Percentiles rank a stretch among this genome's conserved stretches.
Conservation (phyloP, 2,329 filamentous ascomycete species). For the Diplodia corticola region DNA sequence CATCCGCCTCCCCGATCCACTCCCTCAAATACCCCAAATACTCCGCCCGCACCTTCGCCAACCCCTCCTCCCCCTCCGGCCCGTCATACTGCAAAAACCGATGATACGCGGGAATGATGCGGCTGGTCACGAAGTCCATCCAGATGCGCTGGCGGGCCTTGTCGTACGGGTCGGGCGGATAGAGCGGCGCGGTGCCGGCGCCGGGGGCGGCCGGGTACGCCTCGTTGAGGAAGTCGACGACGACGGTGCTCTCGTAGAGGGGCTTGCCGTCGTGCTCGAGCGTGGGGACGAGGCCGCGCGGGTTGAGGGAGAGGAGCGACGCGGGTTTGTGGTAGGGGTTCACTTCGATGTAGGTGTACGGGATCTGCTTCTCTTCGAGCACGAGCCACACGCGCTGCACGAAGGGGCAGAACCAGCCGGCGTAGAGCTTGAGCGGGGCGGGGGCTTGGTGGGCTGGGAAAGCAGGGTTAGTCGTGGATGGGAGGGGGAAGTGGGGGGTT, state of each 20-base stretch:
- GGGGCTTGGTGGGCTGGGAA: constrained; percentile 37
- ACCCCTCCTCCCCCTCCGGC: constrained; percentile 33
- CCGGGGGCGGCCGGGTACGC: no score
- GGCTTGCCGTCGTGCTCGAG: constrained; percentile 59
- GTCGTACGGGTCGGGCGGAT: constrained; percentile 65
- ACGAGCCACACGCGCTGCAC: constrained; percentile 73
- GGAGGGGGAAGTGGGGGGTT: background rate
- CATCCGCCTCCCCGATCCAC: constrained; percentile 63
- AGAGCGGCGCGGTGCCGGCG: no score
- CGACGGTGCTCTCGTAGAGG: constrained; percentile 70
- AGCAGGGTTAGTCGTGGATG: background rate
- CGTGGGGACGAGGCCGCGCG: constrained; percentile 73
- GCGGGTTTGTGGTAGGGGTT: constrained; percentile 75
- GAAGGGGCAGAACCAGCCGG: constrained; percentile 71
- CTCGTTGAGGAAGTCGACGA: constrained; percentile 77
- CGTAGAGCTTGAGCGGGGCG: constrained; percentile 65
- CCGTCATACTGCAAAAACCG: constrained; percentile 54
- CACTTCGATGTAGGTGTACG: constrained; percentile 69
- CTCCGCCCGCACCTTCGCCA: constrained; percentile 57
- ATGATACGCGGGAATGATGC: constrained; percentile 71
- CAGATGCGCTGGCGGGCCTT: constrained; percentile 68
- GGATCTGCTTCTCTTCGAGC: constrained; percentile 70
- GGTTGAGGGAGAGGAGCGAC: constrained; percentile 70
- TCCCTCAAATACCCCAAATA: constrained; percentile 61
- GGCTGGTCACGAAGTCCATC: constrained; percentile 69